Evolutionary conservation across 2,329 filamentous ascomycete genomes (phyloP).

Genomic region (Pseudogymnoascus sp.): DNA sequence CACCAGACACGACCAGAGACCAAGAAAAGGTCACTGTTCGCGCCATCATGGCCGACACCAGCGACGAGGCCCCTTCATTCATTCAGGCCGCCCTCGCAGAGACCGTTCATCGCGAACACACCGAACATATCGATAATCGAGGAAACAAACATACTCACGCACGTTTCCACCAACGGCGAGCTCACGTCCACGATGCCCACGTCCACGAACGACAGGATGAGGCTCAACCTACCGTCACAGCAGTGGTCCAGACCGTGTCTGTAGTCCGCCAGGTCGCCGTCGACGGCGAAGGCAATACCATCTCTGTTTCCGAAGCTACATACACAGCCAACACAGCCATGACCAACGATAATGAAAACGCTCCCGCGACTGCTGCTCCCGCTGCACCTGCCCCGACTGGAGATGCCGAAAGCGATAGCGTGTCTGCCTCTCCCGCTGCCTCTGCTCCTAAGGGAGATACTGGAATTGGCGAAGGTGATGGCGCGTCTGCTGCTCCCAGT

Average conservation of each 20-base stretch:
- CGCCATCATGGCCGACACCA: slow-evolving; percentile 1
- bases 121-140: slow-evolving; percentile 7
- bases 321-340: not conserved
- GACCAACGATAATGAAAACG: not conserved
- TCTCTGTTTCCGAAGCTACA: not conserved
- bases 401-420: not conserved
- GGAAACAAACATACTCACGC: slow-evolving; percentile 12
- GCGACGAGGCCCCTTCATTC: slow-evolving; percentile 23
- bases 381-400: slow-evolving; percentile 10
- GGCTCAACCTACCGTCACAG: not conserved
- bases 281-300: slow-evolving; percentile 22
- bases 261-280: slow-evolving; percentile 25
- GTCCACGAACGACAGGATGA: not conserved
- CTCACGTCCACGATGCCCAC: slow-evolving; percentile 14
- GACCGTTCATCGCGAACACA: slow-evolving; percentile 26
- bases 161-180: slow-evolving; percentile 19
- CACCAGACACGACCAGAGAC: not conserved
- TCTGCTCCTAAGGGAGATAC: slow-evolving; percentile 9
- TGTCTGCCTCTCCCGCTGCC: slow-evolving; percentile 10
- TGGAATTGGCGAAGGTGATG: not conserved
- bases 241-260: slow-evolving; percentile 19
- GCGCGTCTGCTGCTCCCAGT: not conserved
- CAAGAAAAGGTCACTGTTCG: not conserved
- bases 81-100: slow-evolving; percentile 25
- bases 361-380: slow-evolving; percentile 14